Evolutionary conservation across 139 green algal genomes (phyloP).

Genomic region (Micromonas pusilla): DNA sequence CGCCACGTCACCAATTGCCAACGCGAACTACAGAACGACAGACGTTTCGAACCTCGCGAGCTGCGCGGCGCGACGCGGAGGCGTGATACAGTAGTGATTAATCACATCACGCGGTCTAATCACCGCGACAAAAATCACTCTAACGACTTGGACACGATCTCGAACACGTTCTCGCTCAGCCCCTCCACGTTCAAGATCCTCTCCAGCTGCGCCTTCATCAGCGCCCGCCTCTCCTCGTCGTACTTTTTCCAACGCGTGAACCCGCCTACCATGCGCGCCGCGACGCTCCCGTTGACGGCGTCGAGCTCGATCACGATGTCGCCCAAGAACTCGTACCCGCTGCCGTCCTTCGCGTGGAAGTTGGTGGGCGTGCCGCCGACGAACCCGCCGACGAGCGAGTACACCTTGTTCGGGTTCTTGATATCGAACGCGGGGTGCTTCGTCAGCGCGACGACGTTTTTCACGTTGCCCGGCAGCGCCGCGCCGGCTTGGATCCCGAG

Average conservation of each 20-base stretch:
- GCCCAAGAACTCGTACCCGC: conserved; percentile 85
- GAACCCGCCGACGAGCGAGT: conserved; percentile 54
- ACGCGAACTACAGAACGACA: too few species aligned
- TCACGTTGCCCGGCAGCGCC: conserved; percentile 71
- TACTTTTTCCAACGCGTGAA: conserved; percentile 84
- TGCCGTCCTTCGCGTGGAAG: conserved; percentile 91
- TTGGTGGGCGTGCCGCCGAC: conserved; percentile 62
- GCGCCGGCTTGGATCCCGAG: conserved; percentile 51
- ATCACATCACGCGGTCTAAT: not conserved
- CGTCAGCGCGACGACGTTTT: conserved; percentile 58
- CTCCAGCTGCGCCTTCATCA: conserved; percentile 78
- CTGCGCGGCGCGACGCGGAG: too few species aligned
- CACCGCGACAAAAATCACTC: conserved; percentile 25
- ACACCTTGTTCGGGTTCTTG: conserved; percentile 86
- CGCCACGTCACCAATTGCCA: too few species aligned
- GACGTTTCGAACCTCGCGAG: too few species aligned
- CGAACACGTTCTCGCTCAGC: conserved; percentile 84
- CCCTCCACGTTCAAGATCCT: conserved; percentile 63
- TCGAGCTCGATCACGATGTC: conserved; percentile 73
- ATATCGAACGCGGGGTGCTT: conserved; percentile 81
- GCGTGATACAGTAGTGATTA: too few species aligned
- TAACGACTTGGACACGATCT: conserved; percentile 85
- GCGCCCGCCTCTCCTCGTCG: conserved; percentile 64
- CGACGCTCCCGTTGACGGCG: conserved; percentile 67
- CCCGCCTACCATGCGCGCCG: conserved; percentile 63